Conservation (phyloP, 176 grass and related monocot genomes). For the Aegilops bicornis region DNA sequence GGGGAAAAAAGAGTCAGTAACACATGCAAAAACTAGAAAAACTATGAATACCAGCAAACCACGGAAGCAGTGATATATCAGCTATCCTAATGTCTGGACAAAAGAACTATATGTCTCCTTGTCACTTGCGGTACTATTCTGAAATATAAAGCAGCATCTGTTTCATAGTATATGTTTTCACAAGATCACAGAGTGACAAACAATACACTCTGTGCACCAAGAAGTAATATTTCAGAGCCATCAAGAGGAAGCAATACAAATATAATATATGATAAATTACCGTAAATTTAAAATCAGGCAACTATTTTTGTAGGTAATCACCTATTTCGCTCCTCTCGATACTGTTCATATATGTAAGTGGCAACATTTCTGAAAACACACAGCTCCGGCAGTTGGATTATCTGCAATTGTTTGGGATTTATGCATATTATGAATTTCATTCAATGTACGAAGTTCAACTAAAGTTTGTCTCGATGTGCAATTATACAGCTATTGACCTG, state of each 20-base stretch:
- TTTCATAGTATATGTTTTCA: not conserved
- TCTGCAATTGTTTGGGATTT: not conserved
- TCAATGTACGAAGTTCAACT: not conserved
- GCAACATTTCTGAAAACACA: not conserved
- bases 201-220: not conserved
- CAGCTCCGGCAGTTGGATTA: not conserved
- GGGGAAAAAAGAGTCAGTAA: not conserved
- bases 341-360: not conserved
- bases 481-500: constrained; percentile 39
- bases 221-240: not conserved
- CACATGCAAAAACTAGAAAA: not conserved
- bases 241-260: not conserved
- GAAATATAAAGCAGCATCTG: not conserved
- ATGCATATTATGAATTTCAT: not conserved
- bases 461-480: not conserved
- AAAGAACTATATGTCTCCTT: not conserved
- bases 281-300: not conserved
- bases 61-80: not conserved
- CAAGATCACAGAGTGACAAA: not conserved
- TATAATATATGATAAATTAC: not conserved
- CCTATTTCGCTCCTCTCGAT: not conserved
- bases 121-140: not conserved
- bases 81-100: not conserved
- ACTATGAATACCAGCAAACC: not conserved
- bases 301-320: not conserved